These are phyloP conservation scores for Corymbia calophylla DNA, from an alignment of 441 rosid genomes.

Conservation along the genomic window DNA sequence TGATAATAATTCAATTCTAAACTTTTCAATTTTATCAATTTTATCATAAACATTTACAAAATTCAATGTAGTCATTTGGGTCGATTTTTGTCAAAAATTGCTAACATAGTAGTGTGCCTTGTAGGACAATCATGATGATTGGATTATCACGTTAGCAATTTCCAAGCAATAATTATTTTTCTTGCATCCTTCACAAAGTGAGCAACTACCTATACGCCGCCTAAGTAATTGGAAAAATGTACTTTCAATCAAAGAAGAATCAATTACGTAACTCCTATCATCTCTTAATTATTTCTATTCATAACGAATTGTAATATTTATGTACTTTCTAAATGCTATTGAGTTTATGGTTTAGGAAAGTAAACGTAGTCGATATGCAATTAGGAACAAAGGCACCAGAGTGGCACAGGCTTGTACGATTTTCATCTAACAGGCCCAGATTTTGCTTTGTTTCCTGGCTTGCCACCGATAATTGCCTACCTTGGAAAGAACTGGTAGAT, in stretches of 20 bases:
- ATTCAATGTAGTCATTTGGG: fast-evolving
- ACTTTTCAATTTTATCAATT: neutral
- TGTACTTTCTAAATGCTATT: neutral
- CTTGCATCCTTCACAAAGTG: neutral
- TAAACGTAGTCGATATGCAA: neutral
- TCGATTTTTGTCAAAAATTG: neutral
- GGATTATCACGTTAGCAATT: fast-evolving
- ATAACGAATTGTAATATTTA: neutral
- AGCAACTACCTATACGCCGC: neutral
- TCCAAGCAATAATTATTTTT: neutral
- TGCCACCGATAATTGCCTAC: neutral
- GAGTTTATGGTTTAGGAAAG: neutral
- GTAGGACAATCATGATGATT: fast-evolving
- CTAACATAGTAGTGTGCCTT: fast-evolving
- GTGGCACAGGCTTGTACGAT: neutral
- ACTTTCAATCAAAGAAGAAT: neutral
- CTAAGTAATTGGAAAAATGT: neutral
- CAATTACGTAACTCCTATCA: neutral
- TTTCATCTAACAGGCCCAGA: neutral
- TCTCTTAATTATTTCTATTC: neutral
- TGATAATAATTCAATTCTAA: neutral
- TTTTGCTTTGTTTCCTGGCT: neutral
- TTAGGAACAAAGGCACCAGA: neutral
- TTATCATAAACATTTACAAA: neutral
- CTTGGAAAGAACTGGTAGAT: neutral